Evolutionary conservation across 805 yeast species (phyloP), one percentile per base, ranked within the genome.

Genomic region (Candida bentonensis): DNA sequence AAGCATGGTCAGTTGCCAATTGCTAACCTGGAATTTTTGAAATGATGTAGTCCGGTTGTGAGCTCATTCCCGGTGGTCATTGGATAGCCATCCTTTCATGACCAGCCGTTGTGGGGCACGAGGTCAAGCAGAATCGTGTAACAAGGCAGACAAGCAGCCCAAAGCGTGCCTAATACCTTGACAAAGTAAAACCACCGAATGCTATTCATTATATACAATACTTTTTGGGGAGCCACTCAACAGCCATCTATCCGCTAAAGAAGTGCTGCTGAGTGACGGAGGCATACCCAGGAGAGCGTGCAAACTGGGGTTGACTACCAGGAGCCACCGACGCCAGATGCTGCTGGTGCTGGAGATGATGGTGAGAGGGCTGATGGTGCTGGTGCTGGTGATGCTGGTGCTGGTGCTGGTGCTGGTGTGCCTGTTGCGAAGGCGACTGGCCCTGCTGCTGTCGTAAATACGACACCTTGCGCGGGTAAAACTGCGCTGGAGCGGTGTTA

Each of bases 381-480:
- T 25, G 27, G 27, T 25, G 27, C 27, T 25, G 27, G 7, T 25
- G 27, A 7, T 25, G 42, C 23, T 17, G 34, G 15, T 7, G 20
- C 20, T 22, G 26, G 15, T 21, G 30, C 40, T 28, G 30, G n/a
- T 36, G 30, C 21, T 43, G 45, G 23, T 21, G 44, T 21, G 5
- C 41, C 7, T 13, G 39, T 22, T 11, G 21, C 21, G 27, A 22
- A 41, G 20, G 23, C 30, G 30, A 21, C 17, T 44, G 42, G 22
- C 21, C 27, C 41, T 44, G 42, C 26, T 15, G 36, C 36, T 30
- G 36, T 30, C 36, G 7, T 30, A 30, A 30, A 30, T 30, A 30
- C 5, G 36, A 17, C 17, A 30, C 36, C n/a, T 30, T 30, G 7
- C 36, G 13, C 5, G 36, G 36, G 20, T 30, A 30, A 15, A 30